Evolutionary conservation across 805 yeast genomes (phyloP), one percentile per base, ranked within the genome.

Genomic region (Yamadazyma philogaea): DNA sequence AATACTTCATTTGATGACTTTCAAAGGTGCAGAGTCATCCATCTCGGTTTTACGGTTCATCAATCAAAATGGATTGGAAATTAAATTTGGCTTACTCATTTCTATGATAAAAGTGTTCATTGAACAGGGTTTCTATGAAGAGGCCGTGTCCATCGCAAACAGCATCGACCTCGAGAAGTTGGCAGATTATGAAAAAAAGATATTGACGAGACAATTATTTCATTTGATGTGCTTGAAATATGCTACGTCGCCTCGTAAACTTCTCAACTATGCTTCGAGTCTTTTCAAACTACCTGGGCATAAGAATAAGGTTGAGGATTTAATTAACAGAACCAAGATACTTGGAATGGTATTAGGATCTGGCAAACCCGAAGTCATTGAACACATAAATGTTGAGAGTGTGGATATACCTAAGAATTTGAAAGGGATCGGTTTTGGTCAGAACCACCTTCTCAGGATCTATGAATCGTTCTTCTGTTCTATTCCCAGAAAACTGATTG

Each of bases 221-320:
- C 44, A 51, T 6, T 48, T 68, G 14, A 66, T 68, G 27, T 49
- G 55, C 12, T 48, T 46, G 8, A 61, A 60, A 43, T 70, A 56
- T 42, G 52, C 62, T 0, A 42, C 44, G 6, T 56, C 64, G 5
- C 72, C 73, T 1, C 60, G 65, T 27, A 56, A 67, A 3, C 49
- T 67, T 4, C 50, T 64, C 4, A 74, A 73, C 2, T 70, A 70
- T 49, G 57, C 60, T 24, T 57, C 61, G 0, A 52, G 68, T 1
- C 44, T 66, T 15, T 67, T 60, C 42, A 32, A 30, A 14, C 19
- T 14, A 6, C 45, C 44, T 7, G 41, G 34, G 17, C 36, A 32
- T 1, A 30, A 46, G 6, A 38, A 48, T 2, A 24, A 37, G 3
- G 56, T 57, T 0, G 48, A 59, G 10, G 39, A 51, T 3, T 39